Evolutionary conservation across 306 rosid genomes (phyloP), one percentile per base, ranked within the genome.

Genomic region (Fragaria vesca): DNA sequence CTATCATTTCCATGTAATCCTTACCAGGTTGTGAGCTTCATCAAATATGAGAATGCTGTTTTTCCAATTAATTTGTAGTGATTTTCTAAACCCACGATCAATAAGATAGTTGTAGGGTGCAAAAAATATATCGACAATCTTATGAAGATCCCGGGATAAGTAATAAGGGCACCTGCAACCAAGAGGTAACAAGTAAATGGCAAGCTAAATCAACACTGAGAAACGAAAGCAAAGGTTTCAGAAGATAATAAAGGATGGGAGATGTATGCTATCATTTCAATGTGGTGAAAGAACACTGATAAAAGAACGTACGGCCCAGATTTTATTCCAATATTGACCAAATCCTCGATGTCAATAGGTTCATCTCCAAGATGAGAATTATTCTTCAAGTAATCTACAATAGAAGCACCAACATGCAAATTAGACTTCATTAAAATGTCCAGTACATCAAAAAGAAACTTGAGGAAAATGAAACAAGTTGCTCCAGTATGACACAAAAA

Each of bases 21-120:
- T 79, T 86, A 94, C 97, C 89, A 94, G 83, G 90, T 94, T 94
- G 86, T 94, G 98, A 84, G 97, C 98, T 91, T 94, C 98, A 50
- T 94, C 98, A 81, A 94, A 94, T 83, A 94, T 90, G 89, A 94
- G 95, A 78, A 94, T 34, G 66, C 98, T 92, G 79, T 89, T 81
- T 79, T 60, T 51, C 97, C 96, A 94, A 42, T 83, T 43, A 81
- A 94, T n/a, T 54, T 66, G 74, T 71, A 94, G 76, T 73, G 85
- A 74, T 3, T 87, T 85, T 78, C 98, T 86, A 78, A 80, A 76
- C 36, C 79, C 88, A 66, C 83, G 97, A 76, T 92, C 97, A 78
- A 94, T 94, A 70, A 94, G 95, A 92, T 92, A 94, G 85, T 94
- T 94, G 80, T 94, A 94, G 76, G 98, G 98, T 81, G 97, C 93